These are phyloP conservation scores for Phytophthora cactorum DNA, from an alignment of 352 stramenopile species.

Conservation along the genomic window DNA sequence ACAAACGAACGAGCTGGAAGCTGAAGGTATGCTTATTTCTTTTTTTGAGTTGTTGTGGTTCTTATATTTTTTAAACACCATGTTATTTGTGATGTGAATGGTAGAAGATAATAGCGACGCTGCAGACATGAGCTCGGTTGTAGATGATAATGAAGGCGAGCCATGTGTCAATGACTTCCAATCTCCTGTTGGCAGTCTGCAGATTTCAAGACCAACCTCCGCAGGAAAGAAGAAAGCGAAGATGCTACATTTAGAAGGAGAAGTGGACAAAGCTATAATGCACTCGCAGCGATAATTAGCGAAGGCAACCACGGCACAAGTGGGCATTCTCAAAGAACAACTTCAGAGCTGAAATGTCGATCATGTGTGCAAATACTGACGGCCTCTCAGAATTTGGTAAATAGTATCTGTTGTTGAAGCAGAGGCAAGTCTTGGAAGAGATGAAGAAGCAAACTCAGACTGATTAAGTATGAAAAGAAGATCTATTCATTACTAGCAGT, in stretches of 20 bases:
- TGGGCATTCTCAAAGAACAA: neutral
- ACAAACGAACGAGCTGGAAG: neutral
- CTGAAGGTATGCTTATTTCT: neutral
- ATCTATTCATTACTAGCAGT: neutral
- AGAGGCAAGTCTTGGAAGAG: neutral
- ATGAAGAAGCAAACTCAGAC: neutral
- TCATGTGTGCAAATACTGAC: neutral
- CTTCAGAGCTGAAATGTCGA: neutral
- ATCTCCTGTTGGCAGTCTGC: neutral
- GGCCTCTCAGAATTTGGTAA: neutral
- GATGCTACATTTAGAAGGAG: neutral
- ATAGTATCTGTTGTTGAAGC: neutral
- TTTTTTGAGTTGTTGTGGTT: neutral
- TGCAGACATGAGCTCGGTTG: neutral
- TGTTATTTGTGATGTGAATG: neutral
- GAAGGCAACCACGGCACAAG: neutral
- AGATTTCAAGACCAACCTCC: neutral
- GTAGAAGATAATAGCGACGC: neutral
- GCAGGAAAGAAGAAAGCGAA: neutral
- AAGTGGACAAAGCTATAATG: neutral
- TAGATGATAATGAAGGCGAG: neutral
- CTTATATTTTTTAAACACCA: neutral
- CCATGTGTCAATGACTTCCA: neutral
- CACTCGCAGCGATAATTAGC: neutral
- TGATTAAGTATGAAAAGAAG: neutral